Evolutionary conservation across 208 protist species (phyloP), one percentile per base, ranked within the genome.

Genomic region (Herpetomonas tarakana): DNA sequence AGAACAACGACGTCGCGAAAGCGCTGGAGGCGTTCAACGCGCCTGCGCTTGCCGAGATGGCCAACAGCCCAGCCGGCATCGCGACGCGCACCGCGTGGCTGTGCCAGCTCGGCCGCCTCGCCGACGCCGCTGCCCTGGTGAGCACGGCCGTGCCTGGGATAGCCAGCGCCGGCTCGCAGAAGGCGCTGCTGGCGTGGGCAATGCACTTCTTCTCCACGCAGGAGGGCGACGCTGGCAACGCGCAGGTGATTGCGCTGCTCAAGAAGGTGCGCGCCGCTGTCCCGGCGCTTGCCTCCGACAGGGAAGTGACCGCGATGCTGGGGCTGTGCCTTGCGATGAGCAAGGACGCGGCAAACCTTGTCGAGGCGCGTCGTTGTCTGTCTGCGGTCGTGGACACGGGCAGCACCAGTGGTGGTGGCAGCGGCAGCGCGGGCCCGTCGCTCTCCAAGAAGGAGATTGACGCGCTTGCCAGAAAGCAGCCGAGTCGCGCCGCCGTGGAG

Each of bases 21-120:
- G 83, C 88, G 24, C 63, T 83, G 19, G 65, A 58, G 44, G 68
- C 68, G 7, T 58, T 94, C 25, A 22, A 59, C 11, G n/a, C 61
- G 24, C 53, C 74, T 41, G 73, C 71, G 1, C 70, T 74, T 41
- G 62, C 65, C 21, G 63, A 73, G 16, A 21, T 90, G 30, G 52
- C 59, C 28, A 35, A 50, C 12, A 71, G 67, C 26, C 83, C 88
- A 11, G 61, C 76, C 25, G 81, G 81, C 0, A 35, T 82, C 0
- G 56, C 81, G 35, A 94, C 84, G 12, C 35, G 88, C 26, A 64
- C 72, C 18, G 63, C 76, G 29, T 94, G 88, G 85, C 70, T 65
- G 47, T 65, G 71, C 28, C 88, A 94, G 60, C 29, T 77, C 25
- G 64, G 58, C 18, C 63, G 74, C 39, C 41, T 58, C 1, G 52